Percentiles rank a stretch among this genome's conserved stretches.
Evolutionary conservation across 2,329 filamentous ascomycete genomes (phyloP).

Genomic region (Trichoderma afroharzianum): DNA sequence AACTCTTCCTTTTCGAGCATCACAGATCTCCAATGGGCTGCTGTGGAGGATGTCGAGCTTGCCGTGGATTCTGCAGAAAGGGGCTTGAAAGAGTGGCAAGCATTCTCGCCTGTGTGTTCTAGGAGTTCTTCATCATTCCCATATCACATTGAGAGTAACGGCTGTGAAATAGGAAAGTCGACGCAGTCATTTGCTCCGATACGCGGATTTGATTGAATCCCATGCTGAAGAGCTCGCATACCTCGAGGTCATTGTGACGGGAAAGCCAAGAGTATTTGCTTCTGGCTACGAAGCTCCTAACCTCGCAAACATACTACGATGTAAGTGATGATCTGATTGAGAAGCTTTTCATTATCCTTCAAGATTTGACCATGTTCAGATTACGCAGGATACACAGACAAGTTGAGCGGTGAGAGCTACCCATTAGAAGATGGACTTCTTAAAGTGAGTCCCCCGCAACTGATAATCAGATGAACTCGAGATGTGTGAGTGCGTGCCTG

Average conservation of each 20-base stretch:
- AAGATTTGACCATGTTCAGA: not conserved
- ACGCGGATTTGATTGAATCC: not conserved
- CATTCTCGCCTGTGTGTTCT: not conserved
- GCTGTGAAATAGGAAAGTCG: not conserved
- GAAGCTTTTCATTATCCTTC: not conserved
- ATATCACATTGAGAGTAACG: not conserved
- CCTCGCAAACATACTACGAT: not conserved
- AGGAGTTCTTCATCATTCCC: not conserved
- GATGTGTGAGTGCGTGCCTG: not conserved
- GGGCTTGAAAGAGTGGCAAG: not conserved
- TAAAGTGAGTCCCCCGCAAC: not conserved
- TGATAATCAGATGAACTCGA: not conserved
- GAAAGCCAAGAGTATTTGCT: not conserved
- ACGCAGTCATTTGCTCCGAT: not conserved
- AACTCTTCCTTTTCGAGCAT: rapidly evolving
- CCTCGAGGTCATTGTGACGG: not conserved
- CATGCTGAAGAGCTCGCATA: not conserved
- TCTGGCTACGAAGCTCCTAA: not conserved
- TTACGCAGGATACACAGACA: not conserved
- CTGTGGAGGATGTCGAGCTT: not conserved
- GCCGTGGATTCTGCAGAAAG: not conserved
- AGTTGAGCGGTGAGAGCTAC: not conserved
- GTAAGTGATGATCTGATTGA: not conserved
- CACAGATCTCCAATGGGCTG: not conserved
- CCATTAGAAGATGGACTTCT: not conserved